Evolutionary conservation across 2,329 filamentous ascomycete species (phyloP).

Genomic region (Escovopsis sp.): DNA sequence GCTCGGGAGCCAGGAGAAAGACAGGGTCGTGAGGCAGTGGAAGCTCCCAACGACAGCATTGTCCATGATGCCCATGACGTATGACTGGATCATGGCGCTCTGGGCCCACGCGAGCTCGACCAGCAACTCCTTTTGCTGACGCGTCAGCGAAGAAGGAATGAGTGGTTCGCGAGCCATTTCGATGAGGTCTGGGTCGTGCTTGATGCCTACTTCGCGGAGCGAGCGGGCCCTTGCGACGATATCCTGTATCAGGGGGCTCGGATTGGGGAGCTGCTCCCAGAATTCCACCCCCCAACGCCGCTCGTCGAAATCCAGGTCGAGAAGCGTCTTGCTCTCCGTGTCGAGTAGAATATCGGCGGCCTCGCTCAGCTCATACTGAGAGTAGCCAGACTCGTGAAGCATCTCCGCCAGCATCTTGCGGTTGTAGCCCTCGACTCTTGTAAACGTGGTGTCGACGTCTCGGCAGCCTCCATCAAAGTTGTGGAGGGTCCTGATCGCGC

Average conservation of each 20-base stretch:
- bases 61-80: constrained; percentile 49
- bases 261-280: constrained; percentile 6
- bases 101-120: constrained; percentile 56
- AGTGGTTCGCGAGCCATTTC: constrained; percentile 17
- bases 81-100: constrained; percentile 52
- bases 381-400: constrained; percentile 22
- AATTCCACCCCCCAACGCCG: constrained; percentile 4
- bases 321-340: constrained; percentile 18
- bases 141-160: constrained; percentile 41
- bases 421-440: constrained; percentile 16
- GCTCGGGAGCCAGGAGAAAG: constrained; percentile 49
- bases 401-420: constrained; percentile 21
- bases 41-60: constrained; percentile 36
- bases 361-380: constrained; percentile 15
- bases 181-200: constrained; percentile 1
- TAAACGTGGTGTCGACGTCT: constrained; percentile 10
- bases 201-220: neutral
- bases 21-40: constrained; percentile 39
- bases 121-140: constrained; percentile 53
- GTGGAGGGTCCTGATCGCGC: constrained; percentile 10
- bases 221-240: too few species aligned
- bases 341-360: constrained; percentile 21
- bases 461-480: constrained; percentile 13
- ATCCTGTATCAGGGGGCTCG: neutral
- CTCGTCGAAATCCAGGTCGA: constrained; percentile 20